Evolutionary conservation across 2,329 filamentous ascomycete genomes (phyloP), one percentile per base, ranked within the genome.

Genomic region (Byssoonygena ceratinophila): DNA sequence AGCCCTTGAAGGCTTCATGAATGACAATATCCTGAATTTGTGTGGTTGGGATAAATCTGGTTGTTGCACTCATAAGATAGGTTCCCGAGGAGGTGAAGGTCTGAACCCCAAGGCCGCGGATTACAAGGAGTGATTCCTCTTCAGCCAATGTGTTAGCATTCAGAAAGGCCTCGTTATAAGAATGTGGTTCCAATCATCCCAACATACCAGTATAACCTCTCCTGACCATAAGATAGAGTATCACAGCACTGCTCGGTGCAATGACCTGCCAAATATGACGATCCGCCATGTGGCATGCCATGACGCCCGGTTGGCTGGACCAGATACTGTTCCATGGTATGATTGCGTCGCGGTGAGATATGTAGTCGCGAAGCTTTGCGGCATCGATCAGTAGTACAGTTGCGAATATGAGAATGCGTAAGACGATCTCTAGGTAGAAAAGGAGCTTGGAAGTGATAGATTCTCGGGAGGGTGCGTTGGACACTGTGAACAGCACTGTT

Each of bases 21-120:
- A 98, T 86, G 51, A 96, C 81, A 53, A 98, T 84, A 66, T 98
- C 92, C 64, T 87, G 87, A 54, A 98, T 94, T 69, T 87, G 83
- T 41, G 85, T 86, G 0, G 91, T 95, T 0, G 92, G 91, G 54
- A 98, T 97, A 67, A 87, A 87, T 46, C 82, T 74, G n/a, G 81
- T 85, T 1, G 76, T 75, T 1, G 78, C 71, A 7, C 74, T 74
- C 34, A 76, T 75, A 5, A 90, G 74, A 62, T 87, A 88, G 7
- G 82, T 84, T 1, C 76, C 69, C 7, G 83, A 82, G 25, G 81
- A 83, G 1, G 83, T 84, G 6, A 80, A 84, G 2, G 88, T 96
- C 73, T 98, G 92, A 49, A 98, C 84, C 6, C 92, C 92, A 12
- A 98, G 76, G 0, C 90, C 88, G 20, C 88, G 81, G 59, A 98